A percentile compares a stretch with the other conserved stretches of the same genome.
Evolutionary conservation across 805 yeast genomes (phyloP).

Genomic region (Saccharomycopsis guyanensis): DNA sequence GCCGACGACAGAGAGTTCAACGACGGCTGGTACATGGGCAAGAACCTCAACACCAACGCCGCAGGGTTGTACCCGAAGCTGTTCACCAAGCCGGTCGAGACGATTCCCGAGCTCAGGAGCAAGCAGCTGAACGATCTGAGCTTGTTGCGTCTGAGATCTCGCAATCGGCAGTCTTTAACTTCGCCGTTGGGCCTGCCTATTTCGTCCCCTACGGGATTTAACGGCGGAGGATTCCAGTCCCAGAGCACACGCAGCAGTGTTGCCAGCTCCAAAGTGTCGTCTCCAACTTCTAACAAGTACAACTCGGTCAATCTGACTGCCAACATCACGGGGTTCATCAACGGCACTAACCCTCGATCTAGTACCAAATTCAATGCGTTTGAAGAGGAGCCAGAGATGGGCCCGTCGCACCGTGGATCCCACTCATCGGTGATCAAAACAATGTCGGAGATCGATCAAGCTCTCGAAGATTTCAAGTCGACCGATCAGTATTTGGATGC

Average conservation of each 20-base stretch:
- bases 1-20: constrained; percentile 90
- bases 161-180: constrained; percentile 33
- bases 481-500: background rate
- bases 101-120: constrained; percentile 4
- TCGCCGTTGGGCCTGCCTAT: constrained; percentile 15
- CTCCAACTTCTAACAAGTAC: constrained; percentile 3
- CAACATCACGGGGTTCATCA: background rate
- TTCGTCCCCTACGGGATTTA: constrained; percentile 3
- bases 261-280: constrained; percentile 2
- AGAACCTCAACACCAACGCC: constrained; percentile 57
- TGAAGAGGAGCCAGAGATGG: background rate
- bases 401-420: constrained; percentile 22
- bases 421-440: constrained; percentile 43
- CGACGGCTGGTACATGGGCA: constrained; percentile 97
- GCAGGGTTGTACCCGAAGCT: constrained; percentile 90
- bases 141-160: constrained; percentile 51
- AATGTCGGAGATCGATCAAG: constrained; percentile 66
- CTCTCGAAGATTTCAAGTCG: constrained; percentile 42
- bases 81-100: constrained; percentile 55
- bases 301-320: background rate
- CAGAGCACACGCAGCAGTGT: constrained; percentile 4
- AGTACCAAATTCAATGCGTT: constrained; percentile 4
- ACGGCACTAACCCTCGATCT: background rate
- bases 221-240: background rate
- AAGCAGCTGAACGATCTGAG: constrained; percentile 25